Percentiles rank a stretch among this genome's conserved stretches.
Evolutionary conservation across 2,329 filamentous ascomycete genomes (phyloP).

Genomic region (Epichloe typhina): DNA sequence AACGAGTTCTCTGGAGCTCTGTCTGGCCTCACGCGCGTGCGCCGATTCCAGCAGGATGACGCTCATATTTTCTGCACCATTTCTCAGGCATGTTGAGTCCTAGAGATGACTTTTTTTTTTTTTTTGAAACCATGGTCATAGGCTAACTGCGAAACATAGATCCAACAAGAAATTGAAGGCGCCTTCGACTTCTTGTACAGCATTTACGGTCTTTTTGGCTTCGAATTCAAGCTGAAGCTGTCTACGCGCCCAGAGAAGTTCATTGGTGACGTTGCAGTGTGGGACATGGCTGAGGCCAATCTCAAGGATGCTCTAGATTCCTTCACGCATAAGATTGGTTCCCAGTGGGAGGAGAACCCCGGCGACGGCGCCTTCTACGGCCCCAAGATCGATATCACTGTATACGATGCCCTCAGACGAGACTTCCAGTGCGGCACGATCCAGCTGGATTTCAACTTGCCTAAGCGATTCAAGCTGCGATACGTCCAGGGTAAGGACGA

Average conservation of each 20-base stretch:
- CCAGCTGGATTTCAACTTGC: constrained; percentile 81
- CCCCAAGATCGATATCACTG: constrained; percentile 95
- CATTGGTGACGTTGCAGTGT: constrained; percentile 74
- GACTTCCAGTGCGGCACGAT: constrained; percentile 57
- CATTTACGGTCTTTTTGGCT: constrained; percentile 51
- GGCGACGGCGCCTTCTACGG: constrained; percentile 98
- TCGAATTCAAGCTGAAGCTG: constrained; percentile 82
- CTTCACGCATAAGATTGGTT: constrained; percentile 49
- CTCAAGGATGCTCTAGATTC: constrained; percentile 67
- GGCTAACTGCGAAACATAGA: constrained; percentile 12
- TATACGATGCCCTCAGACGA: constrained; percentile 73
- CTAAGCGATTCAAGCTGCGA: constrained; percentile 27
- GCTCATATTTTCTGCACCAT: constrained; percentile 79
- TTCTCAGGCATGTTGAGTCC: constrained; percentile 17
- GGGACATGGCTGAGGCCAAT: constrained; percentile 76
- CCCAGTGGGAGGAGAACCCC: constrained; percentile 79
- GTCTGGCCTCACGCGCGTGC: constrained; percentile 79
- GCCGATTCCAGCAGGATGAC: constrained; percentile 92
- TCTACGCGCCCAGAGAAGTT: constrained; percentile 84
- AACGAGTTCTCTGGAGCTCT: constrained; percentile 92
- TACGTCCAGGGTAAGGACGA: constrained; percentile 39
- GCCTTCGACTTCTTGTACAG: constrained; percentile 77
- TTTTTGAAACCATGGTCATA: no score
- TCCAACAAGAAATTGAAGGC: constrained; percentile 46
- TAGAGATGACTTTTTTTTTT: no score